Conservation (phyloP, 1,139 yeast species). For the Waltiozyma solani region DNA sequence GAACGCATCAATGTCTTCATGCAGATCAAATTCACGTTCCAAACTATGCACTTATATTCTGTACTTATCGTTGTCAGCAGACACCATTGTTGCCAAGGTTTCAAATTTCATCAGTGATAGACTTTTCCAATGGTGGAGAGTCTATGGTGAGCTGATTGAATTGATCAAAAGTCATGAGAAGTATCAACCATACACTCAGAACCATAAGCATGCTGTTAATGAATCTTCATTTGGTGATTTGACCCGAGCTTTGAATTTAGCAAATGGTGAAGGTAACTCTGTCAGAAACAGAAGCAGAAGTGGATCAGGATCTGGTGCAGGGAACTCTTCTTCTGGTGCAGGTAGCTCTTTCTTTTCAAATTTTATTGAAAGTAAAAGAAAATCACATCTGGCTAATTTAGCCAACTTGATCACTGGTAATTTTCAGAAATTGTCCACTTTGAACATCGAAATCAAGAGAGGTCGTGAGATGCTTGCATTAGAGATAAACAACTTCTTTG, state of each 20-base stretch:
- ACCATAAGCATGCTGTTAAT: constrained; percentile 6
- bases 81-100: constrained; percentile 33
- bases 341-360: constrained; percentile 17
- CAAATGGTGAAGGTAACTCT: constrained; percentile 5
- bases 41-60: constrained; percentile 2
- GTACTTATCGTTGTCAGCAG: constrained; percentile 20
- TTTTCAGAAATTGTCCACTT: constrained; percentile 18
- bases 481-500: constrained; percentile 48
- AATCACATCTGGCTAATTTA: constrained; percentile 25
- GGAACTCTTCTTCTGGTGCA: not conserved
- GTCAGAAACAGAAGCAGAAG: constrained; percentile 2
- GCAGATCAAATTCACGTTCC: too few species aligned
- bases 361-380: constrained; percentile 30
- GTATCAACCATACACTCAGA: constrained; percentile 5
- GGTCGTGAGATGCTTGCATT: constrained; percentile 54
- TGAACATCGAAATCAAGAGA: constrained; percentile 25
- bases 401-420: constrained; percentile 20
- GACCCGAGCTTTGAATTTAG: constrained; percentile 1
- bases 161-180: constrained; percentile 22
- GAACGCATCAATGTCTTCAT: not conserved
- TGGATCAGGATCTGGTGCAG: too few species aligned
- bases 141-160: constrained; percentile 25
- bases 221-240: constrained; percentile 7
- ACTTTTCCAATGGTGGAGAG: constrained; percentile 43
- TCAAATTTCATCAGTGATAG: constrained; percentile 27